These are phyloP conservation scores for Bolboschoenoplectus hybrid DNA, from an alignment of 202 grass and related monocot species.

Conservation along the genomic window DNA sequence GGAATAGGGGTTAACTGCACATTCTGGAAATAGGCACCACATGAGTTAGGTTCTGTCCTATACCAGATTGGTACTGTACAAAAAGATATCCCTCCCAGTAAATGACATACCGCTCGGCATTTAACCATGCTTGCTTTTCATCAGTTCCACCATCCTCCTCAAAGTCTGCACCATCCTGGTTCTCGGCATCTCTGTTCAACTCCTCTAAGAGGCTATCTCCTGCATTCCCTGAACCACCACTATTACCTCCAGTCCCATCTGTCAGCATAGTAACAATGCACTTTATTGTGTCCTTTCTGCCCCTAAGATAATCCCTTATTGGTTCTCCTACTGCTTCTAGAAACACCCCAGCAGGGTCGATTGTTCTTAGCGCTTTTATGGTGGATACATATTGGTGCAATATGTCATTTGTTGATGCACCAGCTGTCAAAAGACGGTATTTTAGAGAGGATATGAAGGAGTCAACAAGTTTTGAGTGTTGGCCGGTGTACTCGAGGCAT, in stretches of 20 bases:
- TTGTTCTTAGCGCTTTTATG: conserved; percentile 86
- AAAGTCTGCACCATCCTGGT: conserved; percentile 74
- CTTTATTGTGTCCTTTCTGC: conserved; percentile 99
- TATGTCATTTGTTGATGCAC: conserved; percentile 98
- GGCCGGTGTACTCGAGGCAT: conserved; percentile 91
- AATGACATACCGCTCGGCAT: conserved; percentile 74
- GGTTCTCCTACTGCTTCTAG: conserved; percentile 98
- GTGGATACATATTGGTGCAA: conserved; percentile 98
- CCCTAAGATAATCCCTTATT: conserved; percentile 98
- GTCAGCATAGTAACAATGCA: conserved; percentile 99
- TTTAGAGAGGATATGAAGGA: conserved; percentile 94
- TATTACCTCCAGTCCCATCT: conserved; percentile 62
- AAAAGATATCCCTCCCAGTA: conserved; percentile 29
- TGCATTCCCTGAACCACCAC: conserved; percentile 63
- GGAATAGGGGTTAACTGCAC: background rate
- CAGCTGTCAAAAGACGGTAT: conserved; percentile 92
- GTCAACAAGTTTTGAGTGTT: conserved; percentile 93
- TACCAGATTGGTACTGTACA: conserved; percentile 13
- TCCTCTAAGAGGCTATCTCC: conserved; percentile 90
- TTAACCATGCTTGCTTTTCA: conserved; percentile 97
- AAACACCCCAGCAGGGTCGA: conserved; percentile 95
- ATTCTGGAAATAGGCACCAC: background rate
- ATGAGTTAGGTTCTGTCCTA: background rate
- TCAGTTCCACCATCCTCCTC: conserved; percentile 85
- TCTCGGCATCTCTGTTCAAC: conserved; percentile 88